Evolutionary conservation across 441 rosid species (phyloP).

Genomic region (Erodium moschatum): DNA sequence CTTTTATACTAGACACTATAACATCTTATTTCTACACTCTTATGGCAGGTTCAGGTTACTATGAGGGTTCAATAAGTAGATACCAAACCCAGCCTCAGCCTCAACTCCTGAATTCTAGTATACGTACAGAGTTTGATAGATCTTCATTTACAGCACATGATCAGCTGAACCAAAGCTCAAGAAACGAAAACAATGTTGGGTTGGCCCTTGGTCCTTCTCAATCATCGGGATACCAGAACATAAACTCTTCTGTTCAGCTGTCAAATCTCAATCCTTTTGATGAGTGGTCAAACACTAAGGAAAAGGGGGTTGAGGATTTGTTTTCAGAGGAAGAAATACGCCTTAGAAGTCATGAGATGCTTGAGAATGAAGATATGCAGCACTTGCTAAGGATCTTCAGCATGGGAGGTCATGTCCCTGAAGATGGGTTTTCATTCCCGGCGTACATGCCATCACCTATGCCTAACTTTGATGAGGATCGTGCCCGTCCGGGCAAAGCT

Average conservation of each 20-base stretch:
- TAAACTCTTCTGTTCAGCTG: conserved; percentile 41
- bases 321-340: conserved; percentile 90
- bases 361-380: conserved; percentile 95
- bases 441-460: conserved; percentile 55
- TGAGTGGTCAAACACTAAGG: conserved; percentile 67
- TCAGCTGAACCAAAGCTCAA: conserved; percentile 40
- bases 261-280: conserved; percentile 59
- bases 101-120: conserved; percentile 47
- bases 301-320: conserved; percentile 63
- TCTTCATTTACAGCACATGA: conserved; percentile 33
- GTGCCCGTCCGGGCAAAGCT: conserved; percentile 73
- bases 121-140: conserved; percentile 40
- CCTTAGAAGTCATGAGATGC: conserved; percentile 84
- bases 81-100: conserved; percentile 31
- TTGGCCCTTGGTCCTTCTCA: conserved; percentile 72
- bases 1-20: not conserved
- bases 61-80: conserved; percentile 39
- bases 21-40: not conserved
- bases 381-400: conserved; percentile 75
- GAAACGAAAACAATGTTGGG: conserved; percentile 40
- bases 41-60: conserved; percentile 40
- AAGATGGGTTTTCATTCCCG: conserved; percentile 62
- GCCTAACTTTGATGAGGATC: conserved; percentile 74
- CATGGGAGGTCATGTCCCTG: conserved; percentile 68
- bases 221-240: conserved; percentile 49